These are phyloP conservation scores for Xanthoconium stramineum DNA, from an alignment of 768 basidiomycete species.

Conservation along the genomic window DNA sequence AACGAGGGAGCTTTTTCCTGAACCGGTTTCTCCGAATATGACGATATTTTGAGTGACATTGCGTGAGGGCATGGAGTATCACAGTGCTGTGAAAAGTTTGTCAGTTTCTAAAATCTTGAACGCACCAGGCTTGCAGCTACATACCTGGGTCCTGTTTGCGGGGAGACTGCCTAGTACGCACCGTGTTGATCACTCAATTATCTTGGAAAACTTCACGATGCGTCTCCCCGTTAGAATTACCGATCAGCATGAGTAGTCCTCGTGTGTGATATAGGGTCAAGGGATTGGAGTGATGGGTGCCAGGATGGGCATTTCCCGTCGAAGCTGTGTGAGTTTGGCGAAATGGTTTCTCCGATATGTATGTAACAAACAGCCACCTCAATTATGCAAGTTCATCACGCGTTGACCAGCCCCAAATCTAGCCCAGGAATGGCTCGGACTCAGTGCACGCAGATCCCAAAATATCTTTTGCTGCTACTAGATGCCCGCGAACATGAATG, in stretches of 20 bases:
- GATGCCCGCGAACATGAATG: not conserved
- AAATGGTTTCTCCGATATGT: too few species aligned
- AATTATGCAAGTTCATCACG: not conserved
- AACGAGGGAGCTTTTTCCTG: conserved; percentile 43
- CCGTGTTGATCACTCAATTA: not conserved
- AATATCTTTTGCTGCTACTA: not conserved
- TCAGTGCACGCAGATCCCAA: not conserved
- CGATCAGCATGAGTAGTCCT: conserved; percentile 20
- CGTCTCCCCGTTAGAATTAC: not conserved
- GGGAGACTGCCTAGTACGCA: not conserved
- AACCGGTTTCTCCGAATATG: conserved; percentile 32
- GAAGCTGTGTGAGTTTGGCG: not conserved
- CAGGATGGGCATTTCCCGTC: not conserved
- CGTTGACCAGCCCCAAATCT: not conserved
- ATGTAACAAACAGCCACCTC: too few species aligned
- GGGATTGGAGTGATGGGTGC: not conserved
- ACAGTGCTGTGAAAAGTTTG: not conserved
- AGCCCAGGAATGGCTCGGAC: not conserved
- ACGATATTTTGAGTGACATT: conserved; percentile 25
- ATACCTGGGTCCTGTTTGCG: conserved; percentile 7
- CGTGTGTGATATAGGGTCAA: conserved; percentile 11
- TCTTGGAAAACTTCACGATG: not conserved
- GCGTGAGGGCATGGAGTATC: conserved; percentile 11
- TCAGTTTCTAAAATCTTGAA: conserved; percentile 2
- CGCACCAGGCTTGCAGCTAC: not conserved